phyloP scores from a whole-genome alignment of 441 rosid genomes.

The Erodium moschatum region DNA sequence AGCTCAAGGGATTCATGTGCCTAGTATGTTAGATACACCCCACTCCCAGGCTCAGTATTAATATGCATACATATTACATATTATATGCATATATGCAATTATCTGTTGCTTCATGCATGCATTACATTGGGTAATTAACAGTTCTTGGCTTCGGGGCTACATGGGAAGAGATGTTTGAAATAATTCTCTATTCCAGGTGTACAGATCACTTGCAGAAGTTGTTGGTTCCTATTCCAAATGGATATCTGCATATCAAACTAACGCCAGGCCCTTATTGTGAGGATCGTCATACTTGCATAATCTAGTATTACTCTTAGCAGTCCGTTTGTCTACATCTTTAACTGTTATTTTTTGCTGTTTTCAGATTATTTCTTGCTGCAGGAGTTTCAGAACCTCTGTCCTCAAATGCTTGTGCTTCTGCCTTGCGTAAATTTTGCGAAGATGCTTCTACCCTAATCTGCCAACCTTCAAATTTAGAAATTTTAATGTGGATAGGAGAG shows the following conservation, averaged over 20 bases:
- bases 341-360: constrained; percentile 40
- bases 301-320: constrained; percentile 7
- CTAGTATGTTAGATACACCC: constrained; percentile 55
- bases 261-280: constrained; percentile 67
- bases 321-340: constrained; percentile 20
- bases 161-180: background rate
- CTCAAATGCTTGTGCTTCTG: constrained; percentile 76
- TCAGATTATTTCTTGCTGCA: constrained; percentile 91
- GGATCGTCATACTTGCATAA: constrained; percentile 23
- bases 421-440: constrained; percentile 85
- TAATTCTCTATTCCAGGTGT: constrained; percentile 51
- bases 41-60: constrained; percentile 6
- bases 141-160: background rate
- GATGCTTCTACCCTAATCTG: constrained; percentile 58
- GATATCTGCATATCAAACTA: constrained; percentile 61
- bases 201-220: constrained; percentile 84
- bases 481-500: constrained; percentile 90
- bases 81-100: background rate
- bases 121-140: background rate
- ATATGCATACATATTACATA: constrained; percentile 1
- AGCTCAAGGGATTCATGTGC: constrained; percentile 68
- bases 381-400: constrained; percentile 74
- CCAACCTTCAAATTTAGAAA: constrained; percentile 82
- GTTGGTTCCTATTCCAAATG: constrained; percentile 92
- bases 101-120: background rate